Percentiles rank a stretch among this genome's conserved stretches.
Conservation (phyloP, 2,329 filamentous ascomycete species). For the Ciborinia camelliae region DNA sequence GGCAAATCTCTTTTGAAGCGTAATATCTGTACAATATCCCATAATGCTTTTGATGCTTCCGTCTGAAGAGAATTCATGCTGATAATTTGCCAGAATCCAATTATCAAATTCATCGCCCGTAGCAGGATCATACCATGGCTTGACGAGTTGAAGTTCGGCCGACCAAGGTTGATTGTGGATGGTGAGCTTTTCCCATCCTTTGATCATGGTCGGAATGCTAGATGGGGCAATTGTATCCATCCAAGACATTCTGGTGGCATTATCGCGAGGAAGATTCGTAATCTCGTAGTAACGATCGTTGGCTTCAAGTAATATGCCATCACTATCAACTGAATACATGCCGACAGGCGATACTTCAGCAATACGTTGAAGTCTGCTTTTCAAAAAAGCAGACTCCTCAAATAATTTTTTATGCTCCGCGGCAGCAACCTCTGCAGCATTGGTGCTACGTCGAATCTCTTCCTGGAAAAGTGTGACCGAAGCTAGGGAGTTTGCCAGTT, state of each 20-base stretch:
- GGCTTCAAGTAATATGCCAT: constrained; percentile 69
- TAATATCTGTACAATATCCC: constrained; percentile 79
- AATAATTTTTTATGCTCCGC: constrained; percentile 48
- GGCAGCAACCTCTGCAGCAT: constrained; percentile 68
- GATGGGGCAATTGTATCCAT: constrained; percentile 66
- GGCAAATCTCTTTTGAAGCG: constrained; percentile 77
- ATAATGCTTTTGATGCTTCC: constrained; percentile 70
- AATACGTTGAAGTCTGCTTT: constrained; percentile 52
- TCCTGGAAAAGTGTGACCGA: constrained; percentile 80
- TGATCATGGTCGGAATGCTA: constrained; percentile 54
- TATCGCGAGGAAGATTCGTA: constrained; percentile 60
- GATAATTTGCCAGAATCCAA: constrained; percentile 73
- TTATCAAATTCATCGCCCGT: constrained; percentile 61
- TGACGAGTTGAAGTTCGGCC: constrained; percentile 69
- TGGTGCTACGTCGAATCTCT: constrained; percentile 69
- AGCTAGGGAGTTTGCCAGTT: constrained; percentile 74
- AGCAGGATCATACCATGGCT: constrained; percentile 51
- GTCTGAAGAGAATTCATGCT: constrained; percentile 62
- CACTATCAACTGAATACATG: constrained; percentile 74
- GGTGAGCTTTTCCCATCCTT: constrained; percentile 60
- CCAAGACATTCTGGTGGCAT: constrained; percentile 61
- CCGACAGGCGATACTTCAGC: constrained; percentile 79
- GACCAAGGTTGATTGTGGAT: constrained; percentile 61
- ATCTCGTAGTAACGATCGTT: constrained; percentile 77
- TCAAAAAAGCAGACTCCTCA: constrained; percentile 31